Conservation (phyloP, 768 basidiomycete genomes). For the Lentinula edodes region DNA sequence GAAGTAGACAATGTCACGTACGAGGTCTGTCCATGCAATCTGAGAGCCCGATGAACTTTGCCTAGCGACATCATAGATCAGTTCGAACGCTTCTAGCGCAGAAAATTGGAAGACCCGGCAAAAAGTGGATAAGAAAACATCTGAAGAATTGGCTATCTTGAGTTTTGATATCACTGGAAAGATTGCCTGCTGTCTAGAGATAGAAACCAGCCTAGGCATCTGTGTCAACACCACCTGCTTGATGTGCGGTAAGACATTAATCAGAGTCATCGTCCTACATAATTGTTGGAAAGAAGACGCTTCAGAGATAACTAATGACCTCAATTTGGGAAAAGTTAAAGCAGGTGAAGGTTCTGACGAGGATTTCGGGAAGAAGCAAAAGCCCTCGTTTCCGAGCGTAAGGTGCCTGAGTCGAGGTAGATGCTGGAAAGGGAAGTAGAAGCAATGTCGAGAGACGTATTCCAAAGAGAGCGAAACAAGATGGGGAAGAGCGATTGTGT, state of each 20-base stretch:
- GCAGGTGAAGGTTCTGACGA: neutral
- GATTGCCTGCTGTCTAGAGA: neutral
- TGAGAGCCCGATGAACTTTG: neutral
- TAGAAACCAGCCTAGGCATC: neutral
- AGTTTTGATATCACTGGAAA: neutral
- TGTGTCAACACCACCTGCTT: neutral
- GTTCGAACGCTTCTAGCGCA: neutral
- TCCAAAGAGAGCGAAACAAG: constrained; percentile 1
- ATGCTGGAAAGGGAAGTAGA: constrained; percentile 1
- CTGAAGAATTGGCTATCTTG: neutral
- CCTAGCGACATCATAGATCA: neutral
- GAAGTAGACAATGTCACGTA: neutral
- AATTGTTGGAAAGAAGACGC: neutral
- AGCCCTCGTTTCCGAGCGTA: neutral
- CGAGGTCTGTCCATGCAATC: neutral
- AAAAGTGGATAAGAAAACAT: neutral
- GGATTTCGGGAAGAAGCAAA: neutral
- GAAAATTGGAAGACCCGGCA: neutral
- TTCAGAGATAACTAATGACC: neutral
- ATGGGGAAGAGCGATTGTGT: neutral
- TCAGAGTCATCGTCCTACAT: neutral
- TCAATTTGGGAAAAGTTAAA: neutral
- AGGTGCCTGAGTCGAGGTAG: neutral
- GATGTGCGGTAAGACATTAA: neutral
- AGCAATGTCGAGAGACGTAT: neutral